Conservation (phyloP, 192 early-diverging fungal genomes). For the Bifiguratus adelaidae region DNA sequence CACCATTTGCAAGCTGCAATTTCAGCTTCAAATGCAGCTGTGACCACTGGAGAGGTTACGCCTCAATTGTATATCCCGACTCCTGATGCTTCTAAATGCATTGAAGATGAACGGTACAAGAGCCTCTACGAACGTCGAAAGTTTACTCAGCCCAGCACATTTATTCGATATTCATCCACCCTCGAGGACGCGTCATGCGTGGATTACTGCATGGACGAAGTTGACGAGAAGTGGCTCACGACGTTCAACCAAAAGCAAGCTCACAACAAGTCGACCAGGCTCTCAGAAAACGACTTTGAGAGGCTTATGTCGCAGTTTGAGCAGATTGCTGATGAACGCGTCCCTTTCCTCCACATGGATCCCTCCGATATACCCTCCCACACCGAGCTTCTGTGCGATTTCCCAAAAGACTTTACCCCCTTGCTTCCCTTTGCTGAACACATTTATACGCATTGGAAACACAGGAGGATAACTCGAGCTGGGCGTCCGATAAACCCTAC, state of each 20-base stretch:
- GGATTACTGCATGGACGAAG: conserved; percentile 70
- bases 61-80: conserved; percentile 69
- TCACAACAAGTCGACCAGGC: not conserved
- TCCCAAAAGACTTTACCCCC: not conserved
- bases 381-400: conserved; percentile 3
- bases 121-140: conserved; percentile 44
- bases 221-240: conserved; percentile 51
- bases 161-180: conserved; percentile 66
- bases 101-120: conserved; percentile 38
- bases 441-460: conserved; percentile 16
- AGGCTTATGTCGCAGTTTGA: conserved; percentile 60
- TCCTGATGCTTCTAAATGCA: conserved; percentile 66
- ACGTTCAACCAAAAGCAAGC: conserved; percentile 13
- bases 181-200: conserved; percentile 68
- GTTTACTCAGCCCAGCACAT: conserved; percentile 52
- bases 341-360: conserved; percentile 16
- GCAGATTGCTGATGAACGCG: conserved; percentile 39
- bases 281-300: conserved; percentile 63
- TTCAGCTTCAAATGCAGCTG: conserved; percentile 52
- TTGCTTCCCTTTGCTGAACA: not conserved
- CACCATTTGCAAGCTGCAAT: conserved; percentile 83
- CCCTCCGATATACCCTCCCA: conserved; percentile 16
- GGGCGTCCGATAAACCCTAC: conserved; percentile 10
- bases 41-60: conserved; percentile 27
- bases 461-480: conserved; percentile 5